Evolutionary conservation across 2,329 filamentous ascomycete species (phyloP).

Genomic region (Colletotrichum australisinense): DNA sequence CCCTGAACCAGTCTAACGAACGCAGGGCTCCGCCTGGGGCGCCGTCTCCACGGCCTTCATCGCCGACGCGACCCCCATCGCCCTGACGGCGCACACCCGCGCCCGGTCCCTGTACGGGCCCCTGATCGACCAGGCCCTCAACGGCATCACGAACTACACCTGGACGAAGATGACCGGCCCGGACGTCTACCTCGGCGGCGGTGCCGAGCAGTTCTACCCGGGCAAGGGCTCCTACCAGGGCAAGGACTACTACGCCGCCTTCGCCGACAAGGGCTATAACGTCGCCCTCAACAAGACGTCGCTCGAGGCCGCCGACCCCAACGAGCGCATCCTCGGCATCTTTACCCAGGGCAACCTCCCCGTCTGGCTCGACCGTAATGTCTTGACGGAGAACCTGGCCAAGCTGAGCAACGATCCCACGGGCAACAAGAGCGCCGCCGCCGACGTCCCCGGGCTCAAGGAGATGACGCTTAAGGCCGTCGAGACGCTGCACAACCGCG

Average conservation of each 20-base stretch:
- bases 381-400: slow-evolving; percentile 78
- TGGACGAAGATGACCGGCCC: slow-evolving; percentile 82
- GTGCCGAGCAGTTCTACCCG: slow-evolving; percentile 83
- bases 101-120: slow-evolving; percentile 75
- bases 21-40: slow-evolving; percentile 65
- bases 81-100: slow-evolving; percentile 78
- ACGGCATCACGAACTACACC: slow-evolving; percentile 82
- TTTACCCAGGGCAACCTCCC: slow-evolving; percentile 82
- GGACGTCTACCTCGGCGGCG: slow-evolving; percentile 85
- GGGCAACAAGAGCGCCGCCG: slow-evolving; percentile 71
- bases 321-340: slow-evolving; percentile 77
- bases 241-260: slow-evolving; percentile 84
- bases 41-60: slow-evolving; percentile 84
- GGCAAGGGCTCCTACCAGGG: slow-evolving; percentile 73
- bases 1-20: background rate
- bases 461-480: slow-evolving; percentile 92
- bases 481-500: slow-evolving; percentile 77
- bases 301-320: slow-evolving; percentile 67
- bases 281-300: slow-evolving; percentile 81
- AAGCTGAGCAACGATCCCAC: slow-evolving; percentile 75
- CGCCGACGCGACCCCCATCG: slow-evolving; percentile 85
- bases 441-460: slow-evolving; percentile 84
- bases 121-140: slow-evolving; percentile 80
- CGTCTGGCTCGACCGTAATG: slow-evolving; percentile 88
- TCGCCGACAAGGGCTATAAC: slow-evolving; percentile 77